Evolutionary conservation across 352 stramenopile species (phyloP).

Genomic region (Albugo candida): DNA sequence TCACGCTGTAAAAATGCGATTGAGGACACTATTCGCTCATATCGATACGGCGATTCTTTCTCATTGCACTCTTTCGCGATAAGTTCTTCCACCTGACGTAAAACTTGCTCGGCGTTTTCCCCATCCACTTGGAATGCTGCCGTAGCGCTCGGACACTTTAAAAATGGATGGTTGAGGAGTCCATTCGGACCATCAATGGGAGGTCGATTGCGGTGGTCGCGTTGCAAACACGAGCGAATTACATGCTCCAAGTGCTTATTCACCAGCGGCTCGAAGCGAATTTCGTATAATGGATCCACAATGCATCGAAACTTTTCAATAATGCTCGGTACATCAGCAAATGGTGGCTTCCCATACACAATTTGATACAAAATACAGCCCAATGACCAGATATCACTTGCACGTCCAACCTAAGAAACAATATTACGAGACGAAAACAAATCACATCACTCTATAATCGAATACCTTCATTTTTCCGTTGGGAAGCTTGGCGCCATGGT

Average conservation of each 20-base stretch:
- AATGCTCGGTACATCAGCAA: slow-evolving; percentile 83
- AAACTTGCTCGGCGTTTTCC: too few relatives aligned
- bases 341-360: slow-evolving; percentile 90
- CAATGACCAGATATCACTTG: slow-evolving; percentile 93
- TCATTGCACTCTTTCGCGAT: too few relatives aligned
- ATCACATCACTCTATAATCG: neutral
- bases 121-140: neutral
- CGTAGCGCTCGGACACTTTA: slow-evolving; percentile 6
- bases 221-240: slow-evolving; percentile 71
- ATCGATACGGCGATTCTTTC: too few relatives aligned
- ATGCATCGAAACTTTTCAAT: slow-evolving; percentile 94
- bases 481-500: slow-evolving; percentile 25
- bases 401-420: slow-evolving; percentile 70
- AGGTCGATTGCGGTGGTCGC: slow-evolving; percentile 52
- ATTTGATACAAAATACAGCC: slow-evolving; percentile 96
- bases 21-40: too few relatives aligned
- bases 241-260: slow-evolving; percentile 75
- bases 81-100: too few relatives aligned
- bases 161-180: slow-evolving; percentile 72
- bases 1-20: too few relatives aligned
- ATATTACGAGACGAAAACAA: slow-evolving; percentile 1
- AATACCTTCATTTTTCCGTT: slow-evolving; percentile 61
- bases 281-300: slow-evolving; percentile 81
- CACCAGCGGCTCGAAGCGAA: slow-evolving; percentile 66
- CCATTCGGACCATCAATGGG: slow-evolving; percentile 61